A percentile compares a stretch with the other conserved stretches of the same genome.
phyloP scores from a whole-genome alignment of 1,139 yeast species.

The Saccharomyces uvarum region DNA sequence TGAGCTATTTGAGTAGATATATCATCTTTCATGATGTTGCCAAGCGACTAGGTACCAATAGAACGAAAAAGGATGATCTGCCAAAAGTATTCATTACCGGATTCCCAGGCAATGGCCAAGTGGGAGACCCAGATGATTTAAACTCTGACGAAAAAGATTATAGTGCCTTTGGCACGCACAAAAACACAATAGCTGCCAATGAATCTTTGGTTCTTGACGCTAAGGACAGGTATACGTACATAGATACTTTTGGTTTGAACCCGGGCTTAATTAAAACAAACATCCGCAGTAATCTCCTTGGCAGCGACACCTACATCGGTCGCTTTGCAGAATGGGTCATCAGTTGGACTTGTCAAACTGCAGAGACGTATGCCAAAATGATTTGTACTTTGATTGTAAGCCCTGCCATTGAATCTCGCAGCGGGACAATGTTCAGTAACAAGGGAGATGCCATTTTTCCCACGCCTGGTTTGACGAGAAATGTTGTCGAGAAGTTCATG shows the following conservation, averaged over 20 bases:
- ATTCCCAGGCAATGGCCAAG: conserved; percentile 32
- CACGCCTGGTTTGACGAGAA: conserved; percentile 27
- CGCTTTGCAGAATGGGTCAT: conserved; percentile 24
- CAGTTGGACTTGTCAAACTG: conserved; percentile 29
- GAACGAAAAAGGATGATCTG: conserved; percentile 9
- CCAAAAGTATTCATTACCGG: conserved; percentile 36
- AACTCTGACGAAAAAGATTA: conserved; percentile 31
- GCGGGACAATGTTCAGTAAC: conserved; percentile 30
- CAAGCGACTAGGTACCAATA: conserved; percentile 15
- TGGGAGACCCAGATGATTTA: conserved; percentile 32
- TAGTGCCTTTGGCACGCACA: conserved; percentile 28
- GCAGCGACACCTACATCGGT: conserved; percentile 25
- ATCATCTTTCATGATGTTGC: conserved; percentile 26
- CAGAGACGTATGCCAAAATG: conserved; percentile 31
- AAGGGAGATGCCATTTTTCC: conserved; percentile 25
- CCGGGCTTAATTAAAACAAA: conserved; percentile 35
- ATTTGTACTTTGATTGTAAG: conserved; percentile 31
- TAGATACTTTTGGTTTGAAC: conserved; percentile 32
- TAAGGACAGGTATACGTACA: conserved; percentile 16
- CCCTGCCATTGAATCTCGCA: conserved; percentile 25
- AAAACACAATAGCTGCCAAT: conserved; percentile 37
- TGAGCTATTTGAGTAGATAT: conserved; percentile 33
- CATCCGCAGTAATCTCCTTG: conserved; percentile 32
- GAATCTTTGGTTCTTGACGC: conserved; percentile 32
- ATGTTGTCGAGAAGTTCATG: conserved; percentile 26